Base-by-base conservation (phyloP, 176 grass and related monocot species). In the Phoenix roebelenii region DNA sequence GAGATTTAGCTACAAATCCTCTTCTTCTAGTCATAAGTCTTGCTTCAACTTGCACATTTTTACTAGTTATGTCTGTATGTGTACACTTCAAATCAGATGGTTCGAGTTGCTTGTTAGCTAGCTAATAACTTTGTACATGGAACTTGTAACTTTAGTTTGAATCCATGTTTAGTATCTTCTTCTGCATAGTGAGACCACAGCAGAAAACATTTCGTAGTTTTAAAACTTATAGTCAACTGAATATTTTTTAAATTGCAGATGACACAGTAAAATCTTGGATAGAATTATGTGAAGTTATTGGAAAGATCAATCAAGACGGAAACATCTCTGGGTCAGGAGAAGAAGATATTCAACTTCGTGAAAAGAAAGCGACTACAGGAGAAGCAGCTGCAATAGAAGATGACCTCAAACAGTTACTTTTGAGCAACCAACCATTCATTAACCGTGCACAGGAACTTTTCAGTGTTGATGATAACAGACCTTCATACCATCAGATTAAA, bases 321-420 rank as follows among this genome's bases (percentile, higher is more conserved):
- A 71, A 24, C 61, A 66, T 29, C 15, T 49, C 54, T 70, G 73
- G 69, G 51, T 23, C 57, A 4, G 57, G 19, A 32, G 81, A 69
- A 67, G 28, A 76, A 51, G 29, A 25, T 17, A n/a, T 25, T 54
- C 51, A 39, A 29, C 28, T 62, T 39, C 26, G 25, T 14, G 28
- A 44, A 53, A 20, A 67, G 71, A 79, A 24, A 54, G 22, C 3
- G 53, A 12, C 29, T 5, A 23, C 5, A 71, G 60, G 55, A 67
- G 70, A 59, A 77, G 52, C 52, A 39, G 17, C 58, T 61, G 74
- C 69, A 71, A 69, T 71, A 68, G 81, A 54, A 56, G 82, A 70
- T 17, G 77, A 90, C 54, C 77, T 79, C 18, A 82, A 18, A 52
- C 53, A 79, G 67, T 24, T 87, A 61, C 83, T 90, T 77, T 65